phyloP scores from a whole-genome alignment of 305 asterid genomes.

The Striga hermonthica region DNA sequence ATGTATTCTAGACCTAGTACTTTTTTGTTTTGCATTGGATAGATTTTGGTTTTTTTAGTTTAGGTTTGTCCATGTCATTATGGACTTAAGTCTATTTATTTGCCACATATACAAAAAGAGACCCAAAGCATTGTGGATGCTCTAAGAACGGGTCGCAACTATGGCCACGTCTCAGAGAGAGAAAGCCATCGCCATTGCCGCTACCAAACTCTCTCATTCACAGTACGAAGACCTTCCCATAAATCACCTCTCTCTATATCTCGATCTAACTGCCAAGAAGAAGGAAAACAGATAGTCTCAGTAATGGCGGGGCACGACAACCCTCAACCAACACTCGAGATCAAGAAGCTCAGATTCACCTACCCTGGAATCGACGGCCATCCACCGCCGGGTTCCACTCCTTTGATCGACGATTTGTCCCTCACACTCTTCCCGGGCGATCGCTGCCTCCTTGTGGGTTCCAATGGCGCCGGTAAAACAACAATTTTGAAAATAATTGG shows the following conservation, averaged over 20 bases:
- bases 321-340: slow-evolving; percentile 54
- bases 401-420: slow-evolving; percentile 76
- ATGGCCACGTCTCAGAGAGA: slow-evolving; percentile 15
- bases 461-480: slow-evolving; percentile 99
- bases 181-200: background rate
- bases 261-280: background rate
- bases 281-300: background rate
- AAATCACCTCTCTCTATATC: background rate
- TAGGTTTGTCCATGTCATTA: no score
- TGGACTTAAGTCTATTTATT: no score
- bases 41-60: no score
- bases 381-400: slow-evolving; percentile 87
- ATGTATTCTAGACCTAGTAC: no score
- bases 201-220: slow-evolving; percentile 17
- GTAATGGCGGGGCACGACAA: slow-evolving; percentile 27
- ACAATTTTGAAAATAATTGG: slow-evolving; percentile 90
- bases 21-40: no score
- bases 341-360: slow-evolving; percentile 73
- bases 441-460: slow-evolving; percentile 94
- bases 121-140: no score
- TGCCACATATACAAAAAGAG: no score
- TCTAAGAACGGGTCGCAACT: no score
- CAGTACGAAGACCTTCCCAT: background rate
- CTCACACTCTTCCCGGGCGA: slow-evolving; percentile 64
- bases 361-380: slow-evolving; percentile 98